Base-by-base conservation (phyloP, 2,329 filamentous ascomycete genomes). In the Amauroascus niger region DNA sequence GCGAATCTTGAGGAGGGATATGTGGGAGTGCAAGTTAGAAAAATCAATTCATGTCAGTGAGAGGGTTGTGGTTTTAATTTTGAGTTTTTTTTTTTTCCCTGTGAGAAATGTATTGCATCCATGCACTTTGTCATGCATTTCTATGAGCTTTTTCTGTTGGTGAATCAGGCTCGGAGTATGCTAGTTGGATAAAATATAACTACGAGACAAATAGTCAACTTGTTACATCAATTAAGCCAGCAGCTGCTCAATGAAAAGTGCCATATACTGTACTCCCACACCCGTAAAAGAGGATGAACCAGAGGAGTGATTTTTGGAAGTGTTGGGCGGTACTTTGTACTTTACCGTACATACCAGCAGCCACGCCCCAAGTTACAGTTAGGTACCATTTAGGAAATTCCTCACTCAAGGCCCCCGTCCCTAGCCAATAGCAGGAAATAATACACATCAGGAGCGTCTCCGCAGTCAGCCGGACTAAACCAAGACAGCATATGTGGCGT, bases 361-460 rank as follows among this genome's bases (percentile, higher is more conserved):
- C 14, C 43, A 14, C 7, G 5, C 11, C 22, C 22, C 28, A 39
- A 33, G 33, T 14, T 22, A 44, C 24, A 43, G 6, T 18, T 40
- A 20, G 9, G 9, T 28, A 7, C 39, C 16, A 14, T 24, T 24
- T 43, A 20, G 40, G 40, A 43, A 43, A 26, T 43, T n/a, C 26
- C 40, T 43, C 40, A 43, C 20, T 30, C 37, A 40, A 7, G 14
- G n/a, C 37, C 39, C 18, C 41, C 41, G 7, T 20, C 30, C 47
- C 47, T 50, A 30, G 26, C 47, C 47, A 52, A 52, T 52, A 8
- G 24, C 49, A 52, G 3, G 6, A 9, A 8, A 24, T 33, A 18
- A 6, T 20, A 35, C 33, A 9, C 7, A n/a, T n/a, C 8, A 40
- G n/a, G 7, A 6, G 6, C n/a, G 46, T 49, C 26, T 33, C 46